phyloP scores from a whole-genome alignment of 768 basidiomycete species.

The Termitomyces sp. region DNA sequence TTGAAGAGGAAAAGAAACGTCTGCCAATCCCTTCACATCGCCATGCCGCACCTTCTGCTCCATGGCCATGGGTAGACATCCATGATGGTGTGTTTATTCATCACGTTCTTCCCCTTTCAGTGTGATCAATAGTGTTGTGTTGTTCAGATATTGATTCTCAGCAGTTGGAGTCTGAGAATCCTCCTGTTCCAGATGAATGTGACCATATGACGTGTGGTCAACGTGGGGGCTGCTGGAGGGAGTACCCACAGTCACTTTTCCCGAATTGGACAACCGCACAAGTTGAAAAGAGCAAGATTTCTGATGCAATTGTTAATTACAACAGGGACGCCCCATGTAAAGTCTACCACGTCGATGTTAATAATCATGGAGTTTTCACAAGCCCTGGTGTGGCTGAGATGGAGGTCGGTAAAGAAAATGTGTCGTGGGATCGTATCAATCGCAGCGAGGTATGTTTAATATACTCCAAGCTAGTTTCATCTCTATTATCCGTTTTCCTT shows the following conservation, averaged over 20 bases:
- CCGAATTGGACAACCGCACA: constrained; percentile 54
- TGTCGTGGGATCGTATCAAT: constrained; percentile 36
- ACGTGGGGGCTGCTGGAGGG: constrained; percentile 29
- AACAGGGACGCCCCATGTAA: constrained; percentile 20
- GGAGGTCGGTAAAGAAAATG: constrained; percentile 18
- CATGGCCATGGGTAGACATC: constrained; percentile 44
- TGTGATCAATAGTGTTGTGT: background rate
- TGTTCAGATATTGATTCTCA: constrained; percentile 28
- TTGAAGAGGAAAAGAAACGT: constrained; percentile 11
- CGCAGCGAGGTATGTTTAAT: constrained; percentile 27
- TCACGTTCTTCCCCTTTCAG: background rate
- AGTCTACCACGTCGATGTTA: constrained; percentile 38
- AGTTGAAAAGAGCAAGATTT: constrained; percentile 35
- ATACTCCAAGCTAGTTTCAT: background rate
- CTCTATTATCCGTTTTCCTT: background rate
- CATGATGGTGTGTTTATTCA: constrained; percentile 25
- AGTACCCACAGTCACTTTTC: constrained; percentile 43
- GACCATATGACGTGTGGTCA: constrained; percentile 28
- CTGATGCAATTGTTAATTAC: constrained; percentile 29
- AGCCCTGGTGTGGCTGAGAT: constrained; percentile 20
- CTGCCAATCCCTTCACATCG: constrained; percentile 35
- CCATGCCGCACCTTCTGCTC: constrained; percentile 41
- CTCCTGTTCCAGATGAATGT: constrained; percentile 32
- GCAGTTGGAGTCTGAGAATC: constrained; percentile 25
- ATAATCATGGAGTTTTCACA: constrained; percentile 31